Evolutionary conservation across 2,329 filamentous ascomycete species (phyloP), one percentile per base, ranked within the genome.

Genomic region (Alternaria ventricosa): DNA sequence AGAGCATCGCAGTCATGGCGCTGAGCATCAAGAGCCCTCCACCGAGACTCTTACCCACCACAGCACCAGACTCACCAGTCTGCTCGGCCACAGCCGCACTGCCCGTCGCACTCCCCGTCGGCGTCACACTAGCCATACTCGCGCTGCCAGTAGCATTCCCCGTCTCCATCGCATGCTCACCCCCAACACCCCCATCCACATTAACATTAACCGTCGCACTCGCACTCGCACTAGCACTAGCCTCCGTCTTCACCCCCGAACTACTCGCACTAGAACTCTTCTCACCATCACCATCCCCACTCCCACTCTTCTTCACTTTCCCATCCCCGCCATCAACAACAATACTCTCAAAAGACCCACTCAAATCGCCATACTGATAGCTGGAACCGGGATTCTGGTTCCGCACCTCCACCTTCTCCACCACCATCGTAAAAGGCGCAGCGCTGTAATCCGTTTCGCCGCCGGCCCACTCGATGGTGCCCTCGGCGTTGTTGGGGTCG

Each of bases 391-490:
- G 84, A 65, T 83, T 82, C 71, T 83, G 81, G 73, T 87, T 86
- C 47, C 79, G 77, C 61, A 87, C 81, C 57, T 78, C 81, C 46
- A 87, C 79, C 36, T 71, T 79, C 74, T 84, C 78, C 44, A 87
- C 81, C 55, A 77, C 78, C 84, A 86, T 86, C 55, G 74, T 81
- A 77, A 82, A 86, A 2, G 84, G 84, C 5, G 66, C 83, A 36
- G 82, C 61, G 51, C 61, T 68, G 66, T 82, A 83, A 67, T 84
- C 80, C 6, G 81, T 82, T 41, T 76, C 68, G 55, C 90, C 90
- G 51, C 89, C 89, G 27, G 89, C 89, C 90, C 90, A 92, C 55
- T 86, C 76, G 60, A 91, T 85, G 10, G 88, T 90, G 46, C 89
- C 88, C 7, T 82, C 76, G 5, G 62, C 57, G 25, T 82, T 78